Evolutionary conservation across 192 early-diverging fungal species (phyloP), one percentile per base, ranked within the genome.

Genomic region (Coemansia sp.): DNA sequence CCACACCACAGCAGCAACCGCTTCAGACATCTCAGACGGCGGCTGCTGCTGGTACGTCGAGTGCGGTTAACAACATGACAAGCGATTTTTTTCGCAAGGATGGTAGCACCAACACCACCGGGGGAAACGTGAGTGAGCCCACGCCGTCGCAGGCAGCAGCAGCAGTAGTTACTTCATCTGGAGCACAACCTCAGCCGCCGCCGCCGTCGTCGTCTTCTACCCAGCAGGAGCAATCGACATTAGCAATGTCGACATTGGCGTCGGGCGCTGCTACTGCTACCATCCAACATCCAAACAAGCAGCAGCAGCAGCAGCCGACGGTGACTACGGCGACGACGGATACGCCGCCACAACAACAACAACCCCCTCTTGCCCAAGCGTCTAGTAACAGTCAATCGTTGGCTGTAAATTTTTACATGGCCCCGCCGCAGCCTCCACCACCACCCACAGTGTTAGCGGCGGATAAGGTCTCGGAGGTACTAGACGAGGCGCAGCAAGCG

Each of bases 401-500:
- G 44, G 71, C 67, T 38, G 74, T 16, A 79, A 85, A 85, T 85
- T 85, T 79, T 79, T 69, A 66, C 40, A 61, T 72, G 66, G 72
- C 66, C 67, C 73, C 75, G 76, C 72, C 70, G 70, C 57, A 60
- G 57, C 57, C 57, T 60, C 57, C 57, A 60, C 73, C 70, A 49
- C 70, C 70, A 65, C 81, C 81, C 57, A 76, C 71, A 66, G 81
- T 84, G 41, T 64, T 84, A 63, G 57, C 76, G 42, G 51, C 63
- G 49, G 81, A 84, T 42, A 63, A 74, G 59, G 71, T 79, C 51
- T 54, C 33, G 33, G 66, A 74, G 62, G 43, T 73, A 27, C 68
- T 80, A 18, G 67, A 77, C 51, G 42, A 68, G 20, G 71, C 74
- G 51, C 82, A 85, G 60, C 68, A 64, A 49, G 71, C 66, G 60